Base-by-base conservation (phyloP, 805 yeast genomes). In the Saccharomycopsis sp. region DNA sequence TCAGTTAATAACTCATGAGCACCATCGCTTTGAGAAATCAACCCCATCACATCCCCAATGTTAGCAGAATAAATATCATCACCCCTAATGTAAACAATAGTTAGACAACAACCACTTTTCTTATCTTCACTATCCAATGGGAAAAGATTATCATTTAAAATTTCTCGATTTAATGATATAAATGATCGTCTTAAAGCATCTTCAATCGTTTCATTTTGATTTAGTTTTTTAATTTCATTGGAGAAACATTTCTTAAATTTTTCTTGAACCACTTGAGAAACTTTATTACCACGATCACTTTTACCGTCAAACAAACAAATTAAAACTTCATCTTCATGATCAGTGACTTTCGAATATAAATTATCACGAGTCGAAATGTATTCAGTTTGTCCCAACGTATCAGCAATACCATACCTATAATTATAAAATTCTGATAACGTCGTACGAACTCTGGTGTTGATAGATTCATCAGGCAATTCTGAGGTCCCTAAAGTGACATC, bases 401-500 rank as follows among this genome's bases (percentile, higher is more conserved):
- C 99, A 1, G 97, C 83, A 40, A 93, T 88, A 58, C 98, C 98
- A 57, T 88, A 87, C 0, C 87, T 79, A 66, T 85, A 74, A 38
- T 75, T 76, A 39, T 82, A 81, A 19, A 86, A 63, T 40, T 77
- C 82, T 0, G 96, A 82, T 13, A 89, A 90, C 0, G 95, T 84
- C 0, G 97, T 86, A 54, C 98, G 77, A 16, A 93, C 82, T 65
- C 98, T 82, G 53, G 85, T 75, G 54, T 84, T 81, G 9, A 77
- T 77, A 8, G 76, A 71, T 61, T 89, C 96, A 62, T 90, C 97
- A 6, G 97, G 97, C 5, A 89, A 84, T 14, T 49, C 52, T 13
- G 88, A 81, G 0, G 95, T 83, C 1, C 95, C 87, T 50, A 90
- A 72, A 1, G 98, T 93, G 20, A 93, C 95, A 67, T 93, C 99